Evolutionary conservation across 345 rosid species (phyloP).

Genomic region (Clarkia xantiana): DNA sequence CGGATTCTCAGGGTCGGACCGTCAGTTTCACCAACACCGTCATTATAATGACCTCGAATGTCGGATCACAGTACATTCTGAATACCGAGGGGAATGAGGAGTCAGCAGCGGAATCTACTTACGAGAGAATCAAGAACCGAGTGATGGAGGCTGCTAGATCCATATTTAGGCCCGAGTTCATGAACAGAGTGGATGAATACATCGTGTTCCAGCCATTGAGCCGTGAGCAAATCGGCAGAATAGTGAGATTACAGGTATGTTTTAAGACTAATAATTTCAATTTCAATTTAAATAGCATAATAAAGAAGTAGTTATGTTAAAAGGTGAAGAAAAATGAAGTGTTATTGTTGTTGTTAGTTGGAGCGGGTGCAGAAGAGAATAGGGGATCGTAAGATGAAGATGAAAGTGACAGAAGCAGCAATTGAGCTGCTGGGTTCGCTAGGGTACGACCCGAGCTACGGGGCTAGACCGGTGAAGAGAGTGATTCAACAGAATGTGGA

Average conservation of each 20-base stretch:
- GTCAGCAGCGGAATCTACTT: constrained; percentile 37
- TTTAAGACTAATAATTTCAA: not conserved
- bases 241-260: constrained; percentile 81
- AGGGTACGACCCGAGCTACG: constrained; percentile 90
- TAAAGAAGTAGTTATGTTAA: too few species aligned
- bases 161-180: constrained; percentile 88
- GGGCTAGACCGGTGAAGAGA: constrained; percentile 95
- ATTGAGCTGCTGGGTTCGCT: constrained; percentile 70
- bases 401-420: constrained; percentile 57
- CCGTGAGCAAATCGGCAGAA: constrained; percentile 61
- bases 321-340: too few species aligned
- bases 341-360: constrained; percentile 22
- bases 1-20: constrained; percentile 93
- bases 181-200: constrained; percentile 96
- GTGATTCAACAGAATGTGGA: constrained; percentile 91
- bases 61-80: constrained; percentile 80
- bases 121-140: constrained; percentile 65
- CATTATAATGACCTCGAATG: constrained; percentile 89
- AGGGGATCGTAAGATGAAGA: constrained; percentile 74
- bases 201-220: constrained; percentile 96
- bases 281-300: not conserved
- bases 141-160: constrained; percentile 98
- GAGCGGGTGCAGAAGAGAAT: constrained; percentile 82
- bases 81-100: constrained; percentile 45
- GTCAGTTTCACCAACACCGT: constrained; percentile 91